Base-by-base conservation (phyloP, 208 protist genomes). In the Trypanosoma platydactyli region DNA sequence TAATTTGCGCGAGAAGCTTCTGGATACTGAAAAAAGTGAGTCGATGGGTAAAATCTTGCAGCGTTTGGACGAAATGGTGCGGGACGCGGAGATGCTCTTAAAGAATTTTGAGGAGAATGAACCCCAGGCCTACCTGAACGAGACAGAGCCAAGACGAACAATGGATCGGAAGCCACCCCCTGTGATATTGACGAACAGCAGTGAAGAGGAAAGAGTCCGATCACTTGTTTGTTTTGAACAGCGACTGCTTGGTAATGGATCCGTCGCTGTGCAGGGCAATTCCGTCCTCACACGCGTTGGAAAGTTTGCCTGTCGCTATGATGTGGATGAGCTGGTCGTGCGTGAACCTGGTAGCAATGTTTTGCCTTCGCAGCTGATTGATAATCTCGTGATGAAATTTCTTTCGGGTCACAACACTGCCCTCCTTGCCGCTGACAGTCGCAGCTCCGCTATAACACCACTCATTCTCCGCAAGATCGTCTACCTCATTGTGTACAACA, bases 121-220 rank as follows among this genome's bases (percentile, higher is more conserved):
- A 58, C 86, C 86, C 3, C 84, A 84, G 71, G 86, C 86, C 2
- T 92, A 92, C 64, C 61, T 92, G 0, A 77, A 86, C 62, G 81
- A 80, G 29, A 72, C 12, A 45, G 64, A 70, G 40, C 5, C 15
- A 16, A 41, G 27, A 29, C 41, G 76, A 30, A 56, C 64, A 29
- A 20, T 18, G 3, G 50, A 44, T 27, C 48, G 60, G 9, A 54
- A 42, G 44, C 46, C 52, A 57, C 66, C 30, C 0, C 27, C 46
- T 22, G 46, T 54, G 15, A 58, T 42, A 13, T 7, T 27, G 1
- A 49, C 67, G 0, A 18, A 5, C 12, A 52, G 46, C 16, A 67
- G 73, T 33, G 64, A 74, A 35, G 50, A 49, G 15, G 44, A 57
- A 11, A 67, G 71, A 35, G 73, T 89, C 9, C 75, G 67, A 44